phyloP scores from a whole-genome alignment of 1,139 yeast genomes.

The Geotrichum citri-aurantii region DNA sequence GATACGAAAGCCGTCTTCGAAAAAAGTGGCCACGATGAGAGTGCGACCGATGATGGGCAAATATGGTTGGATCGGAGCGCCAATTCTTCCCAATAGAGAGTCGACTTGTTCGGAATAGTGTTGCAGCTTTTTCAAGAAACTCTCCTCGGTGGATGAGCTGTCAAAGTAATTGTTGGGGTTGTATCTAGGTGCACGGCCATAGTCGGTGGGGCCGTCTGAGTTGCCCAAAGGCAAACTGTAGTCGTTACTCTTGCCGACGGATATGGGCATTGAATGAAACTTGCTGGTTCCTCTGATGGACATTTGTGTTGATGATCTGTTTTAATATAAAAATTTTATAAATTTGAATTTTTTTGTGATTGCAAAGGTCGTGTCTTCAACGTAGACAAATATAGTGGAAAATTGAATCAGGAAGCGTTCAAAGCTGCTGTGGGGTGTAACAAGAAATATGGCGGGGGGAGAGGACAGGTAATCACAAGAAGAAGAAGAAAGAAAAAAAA shows the following conservation, averaged over 20 bases:
- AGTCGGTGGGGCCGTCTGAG: constrained; percentile 11
- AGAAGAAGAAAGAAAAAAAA: neutral
- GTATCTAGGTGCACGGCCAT: constrained; percentile 10
- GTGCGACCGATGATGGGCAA: constrained; percentile 81
- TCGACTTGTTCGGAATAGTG: constrained; percentile 32
- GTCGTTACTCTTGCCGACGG: constrained; percentile 15
- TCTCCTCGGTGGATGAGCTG: constrained; percentile 2
- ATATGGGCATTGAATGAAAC: constrained; percentile 19
- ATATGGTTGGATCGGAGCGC: constrained; percentile 40
- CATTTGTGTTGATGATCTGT: constrained; percentile 5
- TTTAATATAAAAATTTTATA: too few relatives aligned
- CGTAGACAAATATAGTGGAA: neutral
- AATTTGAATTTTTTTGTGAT: too few relatives aligned
- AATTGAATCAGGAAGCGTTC: neutral
- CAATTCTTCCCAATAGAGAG: constrained; percentile 33
- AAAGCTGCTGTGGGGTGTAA: neutral
- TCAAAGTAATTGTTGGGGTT: constrained; percentile 8
- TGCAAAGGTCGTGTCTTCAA: neutral
- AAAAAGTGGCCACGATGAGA: constrained; percentile 88
- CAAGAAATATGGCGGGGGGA: neutral
- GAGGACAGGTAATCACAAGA: neutral
- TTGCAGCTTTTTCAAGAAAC: constrained; percentile 19
- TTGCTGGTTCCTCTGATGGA: constrained; percentile 18
- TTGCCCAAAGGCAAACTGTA: constrained; percentile 14
- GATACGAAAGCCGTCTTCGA: constrained; percentile 84